Evolutionary conservation across 1,284 basidiomycete species (phyloP), one percentile per base, ranked within the genome.

Genomic region (Marasmius tenuissimus): DNA sequence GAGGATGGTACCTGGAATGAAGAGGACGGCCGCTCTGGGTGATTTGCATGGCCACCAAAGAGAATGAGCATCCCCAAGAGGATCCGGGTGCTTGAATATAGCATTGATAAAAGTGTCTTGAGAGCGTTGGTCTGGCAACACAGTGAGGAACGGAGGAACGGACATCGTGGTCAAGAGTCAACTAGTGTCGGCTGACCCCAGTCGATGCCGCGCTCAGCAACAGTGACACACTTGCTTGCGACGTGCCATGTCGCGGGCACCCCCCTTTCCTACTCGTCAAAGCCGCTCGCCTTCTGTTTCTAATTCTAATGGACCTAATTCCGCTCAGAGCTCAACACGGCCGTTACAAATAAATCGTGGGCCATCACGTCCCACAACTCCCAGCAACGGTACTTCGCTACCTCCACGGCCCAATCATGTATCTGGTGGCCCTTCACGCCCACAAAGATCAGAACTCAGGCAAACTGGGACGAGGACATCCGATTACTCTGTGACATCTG

Each of bases 371-470:
- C 77, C 81, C 40, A 75, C 76, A 54, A 81, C 80, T 51, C 78
- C 81, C 63, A 77, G 72, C 68, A 80, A 76, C 69, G 63, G 69
- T 58, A 47, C 75, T 38, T 75, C 78, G 39, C 73, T 72, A 63
- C 67, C 72, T 38, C 58, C 68, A 16, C 70, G 73, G 55, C 67
- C 75, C 49, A 77, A 76, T 59, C 70, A 77, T 39, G 72, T 76
- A n/a, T 73, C 79, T 7, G 72, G 73, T 62, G 81, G 81, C 33
- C 84, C 85, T 33, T 76, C 81, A 59, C 81, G 85, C 57, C 85
- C 85, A 22, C 83, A 85, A 69, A 76, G 85, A 68, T 86, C 85
- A 14, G 85, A 85, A 61, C 71, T 83, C 22, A 78, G 84, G 34
- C 52, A 69, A 75, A 71, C 60, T 77, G 82, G 57, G 73, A 72